These are phyloP conservation scores for Cardamine occulta DNA, from an alignment of 345 rosid genomes.

Conservation along the genomic window DNA sequence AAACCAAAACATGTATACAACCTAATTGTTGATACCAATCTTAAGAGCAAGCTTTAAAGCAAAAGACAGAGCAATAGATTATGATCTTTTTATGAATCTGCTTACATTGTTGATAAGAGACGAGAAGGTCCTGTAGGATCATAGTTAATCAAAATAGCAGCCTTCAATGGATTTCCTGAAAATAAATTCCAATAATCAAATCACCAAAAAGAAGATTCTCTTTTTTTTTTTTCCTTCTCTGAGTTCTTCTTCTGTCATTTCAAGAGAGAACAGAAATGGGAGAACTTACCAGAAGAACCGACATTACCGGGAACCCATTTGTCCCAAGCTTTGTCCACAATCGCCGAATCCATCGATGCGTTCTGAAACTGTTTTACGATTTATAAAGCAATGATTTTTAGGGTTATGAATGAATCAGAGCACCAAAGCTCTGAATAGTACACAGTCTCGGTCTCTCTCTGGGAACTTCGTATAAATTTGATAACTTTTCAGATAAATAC, in stretches of 20 bases:
- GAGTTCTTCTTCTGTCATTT: conserved; percentile 7
- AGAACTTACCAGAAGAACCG: conserved; percentile 58
- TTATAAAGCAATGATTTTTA: conserved; percentile 23
- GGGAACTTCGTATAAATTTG: not conserved
- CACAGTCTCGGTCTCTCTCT: not conserved
- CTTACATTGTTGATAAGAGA: conserved; percentile 77
- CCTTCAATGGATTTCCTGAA: conserved; percentile 72
- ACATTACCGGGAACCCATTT: conserved; percentile 68
- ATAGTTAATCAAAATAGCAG: conserved; percentile 74
- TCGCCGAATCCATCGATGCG: conserved; percentile 65
- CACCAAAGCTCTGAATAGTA: not conserved
- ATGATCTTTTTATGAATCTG: not conserved
- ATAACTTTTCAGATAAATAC: conserved; percentile 5
- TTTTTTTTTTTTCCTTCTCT: not conserved
- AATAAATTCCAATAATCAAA: conserved; percentile 16
- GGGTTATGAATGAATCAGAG: not conserved
- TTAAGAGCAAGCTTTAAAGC: not conserved
- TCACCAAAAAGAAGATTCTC: not conserved
- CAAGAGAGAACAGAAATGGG: not conserved
- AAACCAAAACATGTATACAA: not conserved
- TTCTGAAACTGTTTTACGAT: not conserved
- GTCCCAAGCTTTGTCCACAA: conserved; percentile 67
- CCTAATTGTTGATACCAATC: not conserved
- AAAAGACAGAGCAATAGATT: not conserved
- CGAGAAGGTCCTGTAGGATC: conserved; percentile 81